Conservation (phyloP, 352 stramenopile genomes). For the Phytophthora crassamura region DNA sequence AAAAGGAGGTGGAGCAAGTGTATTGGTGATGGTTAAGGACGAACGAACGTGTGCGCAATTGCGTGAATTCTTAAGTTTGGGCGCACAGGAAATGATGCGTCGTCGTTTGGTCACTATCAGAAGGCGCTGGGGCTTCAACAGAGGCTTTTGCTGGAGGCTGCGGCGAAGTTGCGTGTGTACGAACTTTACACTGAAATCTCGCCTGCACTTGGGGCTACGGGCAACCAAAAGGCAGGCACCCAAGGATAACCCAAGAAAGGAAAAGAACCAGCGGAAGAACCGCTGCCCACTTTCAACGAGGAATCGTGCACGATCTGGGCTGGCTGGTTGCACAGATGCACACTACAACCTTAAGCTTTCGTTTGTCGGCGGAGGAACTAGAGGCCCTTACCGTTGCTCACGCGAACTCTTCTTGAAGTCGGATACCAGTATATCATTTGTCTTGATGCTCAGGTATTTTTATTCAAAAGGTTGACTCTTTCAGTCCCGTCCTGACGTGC, state of each 20-base stretch:
- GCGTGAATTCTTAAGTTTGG: constrained; percentile 81
- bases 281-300: too few relatives aligned
- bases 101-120: constrained; percentile 89
- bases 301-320: too few relatives aligned
- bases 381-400: constrained; percentile 50
- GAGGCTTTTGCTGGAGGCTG: constrained; percentile 64
- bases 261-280: constrained; percentile 23
- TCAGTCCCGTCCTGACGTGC: too few relatives aligned
- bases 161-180: constrained; percentile 49
- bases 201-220: constrained; percentile 9
- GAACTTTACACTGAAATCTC: constrained; percentile 41
- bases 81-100: constrained; percentile 83
- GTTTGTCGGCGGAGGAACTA: constrained; percentile 73
- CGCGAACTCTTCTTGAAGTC: constrained; percentile 24
- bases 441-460: too few relatives aligned
- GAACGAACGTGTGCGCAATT: constrained; percentile 89
- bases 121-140: too few relatives aligned
- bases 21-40: constrained; percentile 90
- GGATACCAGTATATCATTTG: too few relatives aligned
- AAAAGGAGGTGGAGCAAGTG: constrained; percentile 50
- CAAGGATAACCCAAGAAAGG: constrained; percentile 43
- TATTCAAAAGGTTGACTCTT: too few relatives aligned
- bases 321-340: constrained; percentile 37
- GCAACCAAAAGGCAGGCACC: constrained; percentile 19
- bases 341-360: constrained; percentile 64